phyloP scores from a whole-genome alignment of 805 yeast genomes.

The Ogataea salicorniae region DNA sequence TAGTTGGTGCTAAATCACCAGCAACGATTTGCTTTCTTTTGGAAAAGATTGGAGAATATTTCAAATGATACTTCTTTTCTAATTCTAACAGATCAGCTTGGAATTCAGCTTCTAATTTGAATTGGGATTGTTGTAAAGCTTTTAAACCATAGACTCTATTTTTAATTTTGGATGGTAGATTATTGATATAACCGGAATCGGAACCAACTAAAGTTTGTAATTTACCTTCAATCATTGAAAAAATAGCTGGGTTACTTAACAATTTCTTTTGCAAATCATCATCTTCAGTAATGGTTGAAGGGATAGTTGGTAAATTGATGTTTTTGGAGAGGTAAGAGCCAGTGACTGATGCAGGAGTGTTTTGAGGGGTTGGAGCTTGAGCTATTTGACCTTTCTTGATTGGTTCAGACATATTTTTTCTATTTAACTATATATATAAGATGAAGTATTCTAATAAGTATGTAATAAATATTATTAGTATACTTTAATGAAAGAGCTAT shows the following conservation, averaged over 20 bases:
- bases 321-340: conserved; percentile 60
- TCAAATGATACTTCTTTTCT: conserved; percentile 70
- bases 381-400: conserved; percentile 79
- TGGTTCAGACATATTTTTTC: conserved; percentile 68
- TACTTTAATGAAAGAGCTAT: too few relatives aligned
- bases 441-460: too few relatives aligned
- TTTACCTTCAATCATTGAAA: conserved; percentile 86
- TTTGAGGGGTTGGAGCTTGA: conserved; percentile 97
- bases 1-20: conserved; percentile 74
- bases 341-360: conserved; percentile 88
- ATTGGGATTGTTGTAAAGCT: conserved; percentile 71
- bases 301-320: conserved; percentile 53
- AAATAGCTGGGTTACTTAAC: conserved; percentile 70
- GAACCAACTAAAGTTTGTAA: conserved; percentile 79
- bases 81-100: conserved; percentile 83
- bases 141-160: conserved; percentile 78
- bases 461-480: too few relatives aligned
- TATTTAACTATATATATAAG: too few relatives aligned
- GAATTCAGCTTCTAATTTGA: conserved; percentile 82
- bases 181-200: conserved; percentile 79
- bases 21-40: conserved; percentile 65
- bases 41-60: conserved; percentile 71
- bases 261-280: conserved; percentile 35
- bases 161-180: conserved; percentile 67
- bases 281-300: conserved; percentile 72